Evolutionary conservation across 352 stramenopile species (phyloP).

Genomic region (Lagenidium sp.): DNA sequence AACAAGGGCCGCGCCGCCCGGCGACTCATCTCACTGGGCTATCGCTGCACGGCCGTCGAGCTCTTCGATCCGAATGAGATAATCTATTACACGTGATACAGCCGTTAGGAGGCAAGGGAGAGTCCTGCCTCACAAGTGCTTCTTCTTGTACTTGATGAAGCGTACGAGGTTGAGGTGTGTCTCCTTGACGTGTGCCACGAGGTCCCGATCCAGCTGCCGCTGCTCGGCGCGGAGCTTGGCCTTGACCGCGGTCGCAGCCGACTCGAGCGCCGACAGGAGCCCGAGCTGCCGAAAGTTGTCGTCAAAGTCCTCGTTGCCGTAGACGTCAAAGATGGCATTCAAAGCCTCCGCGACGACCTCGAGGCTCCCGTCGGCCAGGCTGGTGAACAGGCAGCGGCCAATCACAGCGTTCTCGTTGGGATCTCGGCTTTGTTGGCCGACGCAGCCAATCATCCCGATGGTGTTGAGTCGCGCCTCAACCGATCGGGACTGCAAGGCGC

Average conservation of each 20-base stretch:
- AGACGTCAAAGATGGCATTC: constrained; percentile 85
- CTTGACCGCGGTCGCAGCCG: constrained; percentile 47
- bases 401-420: constrained; percentile 63
- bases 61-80: constrained; percentile 59
- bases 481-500: constrained; percentile 46
- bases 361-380: constrained; percentile 56
- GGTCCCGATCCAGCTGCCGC: constrained; percentile 65
- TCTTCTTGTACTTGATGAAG: constrained; percentile 92
- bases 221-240: constrained; percentile 69
- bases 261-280: constrained; percentile 57
- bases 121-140: constrained; percentile 46
- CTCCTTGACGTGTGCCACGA: constrained; percentile 81
- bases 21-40: constrained; percentile 59
- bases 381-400: constrained; percentile 41
- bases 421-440: constrained; percentile 62
- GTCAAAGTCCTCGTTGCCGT: constrained; percentile 75
- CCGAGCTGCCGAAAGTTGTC: constrained; percentile 53
- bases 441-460: constrained; percentile 68
- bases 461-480: constrained; percentile 67
- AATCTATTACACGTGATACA: constrained; percentile 24
- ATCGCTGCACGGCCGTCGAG: constrained; percentile 49
- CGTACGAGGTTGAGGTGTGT: constrained; percentile 78
- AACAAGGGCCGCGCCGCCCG: constrained; percentile 42
- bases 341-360: constrained; percentile 80
- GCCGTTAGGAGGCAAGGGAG: constrained; percentile 8